phyloP scores from a whole-genome alignment of 176 grass and related monocot species.

The Aegilops longissima region DNA sequence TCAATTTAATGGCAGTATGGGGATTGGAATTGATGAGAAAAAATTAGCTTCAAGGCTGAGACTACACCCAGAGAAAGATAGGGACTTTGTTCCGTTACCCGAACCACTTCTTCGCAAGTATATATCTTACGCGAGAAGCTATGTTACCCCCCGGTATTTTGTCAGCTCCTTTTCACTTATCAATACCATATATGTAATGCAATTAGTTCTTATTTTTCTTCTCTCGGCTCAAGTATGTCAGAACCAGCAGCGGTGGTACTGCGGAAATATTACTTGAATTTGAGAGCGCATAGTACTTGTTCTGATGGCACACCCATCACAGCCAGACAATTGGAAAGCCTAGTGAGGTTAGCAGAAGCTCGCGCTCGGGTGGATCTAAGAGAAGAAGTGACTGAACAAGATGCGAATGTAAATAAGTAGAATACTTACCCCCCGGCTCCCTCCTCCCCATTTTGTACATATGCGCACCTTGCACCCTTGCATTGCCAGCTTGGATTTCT shows the following conservation, averaged over 20 bases:
- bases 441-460: background rate
- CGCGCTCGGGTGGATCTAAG: constrained; percentile 90
- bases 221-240: constrained; percentile 52
- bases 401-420: constrained; percentile 54
- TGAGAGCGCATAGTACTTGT: constrained; percentile 60
- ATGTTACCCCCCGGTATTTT: constrained; percentile 67
- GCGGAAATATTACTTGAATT: constrained; percentile 45
- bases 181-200: background rate
- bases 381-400: constrained; percentile 75
- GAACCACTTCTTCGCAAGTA: constrained; percentile 76
- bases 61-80: constrained; percentile 68
- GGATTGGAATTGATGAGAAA: constrained; percentile 14
- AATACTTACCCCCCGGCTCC: background rate
- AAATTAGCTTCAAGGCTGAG: constrained; percentile 68
- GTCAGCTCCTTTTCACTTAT: background rate
- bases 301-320: constrained; percentile 92
- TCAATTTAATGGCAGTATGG: constrained; percentile 15
- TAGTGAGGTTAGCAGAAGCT: constrained; percentile 92
- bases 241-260: constrained; percentile 57
- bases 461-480: background rate
- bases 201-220: background rate
- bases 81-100: constrained; percentile 62
- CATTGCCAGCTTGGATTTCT: background rate
- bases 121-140: constrained; percentile 80
- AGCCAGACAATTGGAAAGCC: constrained; percentile 86